phyloP scores from a whole-genome alignment of 225 moss, liverwort and hornwort species.

The Asterella californica region DNA sequence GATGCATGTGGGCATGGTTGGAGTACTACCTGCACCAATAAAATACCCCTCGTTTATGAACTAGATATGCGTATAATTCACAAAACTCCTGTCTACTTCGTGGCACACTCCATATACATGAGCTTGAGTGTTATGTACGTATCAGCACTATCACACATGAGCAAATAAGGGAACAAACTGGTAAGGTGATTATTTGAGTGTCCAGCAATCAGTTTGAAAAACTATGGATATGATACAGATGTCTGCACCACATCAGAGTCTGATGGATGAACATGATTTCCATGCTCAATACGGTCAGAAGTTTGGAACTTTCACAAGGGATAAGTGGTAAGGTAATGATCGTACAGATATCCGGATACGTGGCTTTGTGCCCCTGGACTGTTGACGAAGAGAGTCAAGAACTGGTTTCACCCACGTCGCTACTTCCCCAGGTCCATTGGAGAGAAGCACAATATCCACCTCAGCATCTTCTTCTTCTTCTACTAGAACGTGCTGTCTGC shows the following conservation, averaged over 20 bases:
- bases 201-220: background rate
- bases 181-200: background rate
- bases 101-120: background rate
- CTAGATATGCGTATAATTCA: background rate
- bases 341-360: slow-evolving; percentile 69
- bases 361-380: slow-evolving; percentile 29
- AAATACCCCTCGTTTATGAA: background rate
- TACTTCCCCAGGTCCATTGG: slow-evolving; percentile 86
- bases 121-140: background rate
- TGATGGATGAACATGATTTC: background rate
- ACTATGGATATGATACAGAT: background rate
- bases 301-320: background rate
- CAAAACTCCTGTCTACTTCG: background rate
- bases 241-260: background rate
- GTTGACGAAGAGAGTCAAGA: slow-evolving; percentile 47
- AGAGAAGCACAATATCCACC: slow-evolving; percentile 63
- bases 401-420: slow-evolving; percentile 91
- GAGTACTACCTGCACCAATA: slow-evolving; percentile 49
- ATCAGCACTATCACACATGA: background rate
- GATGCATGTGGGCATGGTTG: slow-evolving; percentile 87
- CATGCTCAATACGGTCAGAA: background rate
- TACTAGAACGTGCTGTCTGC: background rate
- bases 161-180: background rate
- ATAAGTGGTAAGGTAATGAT: background rate
- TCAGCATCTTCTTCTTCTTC: background rate